Evolutionary conservation across 306 rosid genomes (phyloP).

Genomic region (Oemleria cerasiformis): DNA sequence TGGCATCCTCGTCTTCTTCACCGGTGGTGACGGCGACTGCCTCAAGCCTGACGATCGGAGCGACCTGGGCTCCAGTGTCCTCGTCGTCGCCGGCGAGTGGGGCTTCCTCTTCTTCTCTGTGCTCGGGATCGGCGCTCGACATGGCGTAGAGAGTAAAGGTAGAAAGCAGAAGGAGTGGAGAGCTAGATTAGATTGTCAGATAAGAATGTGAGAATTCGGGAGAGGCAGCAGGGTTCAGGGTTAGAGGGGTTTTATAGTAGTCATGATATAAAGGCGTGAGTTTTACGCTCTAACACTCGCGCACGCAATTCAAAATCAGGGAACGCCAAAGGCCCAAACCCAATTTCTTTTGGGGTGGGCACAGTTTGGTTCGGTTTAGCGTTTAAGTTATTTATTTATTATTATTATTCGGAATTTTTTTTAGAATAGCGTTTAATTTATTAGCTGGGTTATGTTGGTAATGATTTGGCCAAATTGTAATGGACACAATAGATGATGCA

Average conservation of each 20-base stretch:
- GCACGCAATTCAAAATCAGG: neutral
- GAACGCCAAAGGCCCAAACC: neutral
- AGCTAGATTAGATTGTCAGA: neutral
- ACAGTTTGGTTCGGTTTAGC: no score
- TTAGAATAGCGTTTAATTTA: no score
- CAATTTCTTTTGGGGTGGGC: neutral
- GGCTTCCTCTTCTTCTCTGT: conserved; percentile 77
- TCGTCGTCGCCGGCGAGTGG: conserved; percentile 77
- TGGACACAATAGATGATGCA: no score
- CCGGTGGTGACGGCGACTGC: conserved; percentile 75
- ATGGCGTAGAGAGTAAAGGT: conserved; percentile 12
- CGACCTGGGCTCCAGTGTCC: conserved; percentile 95
- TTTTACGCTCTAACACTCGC: neutral
- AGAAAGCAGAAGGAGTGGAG: neutral
- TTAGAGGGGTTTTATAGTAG: conserved; percentile 8
- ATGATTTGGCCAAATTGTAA: no score
- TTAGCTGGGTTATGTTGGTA: no score
- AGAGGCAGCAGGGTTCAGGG: neutral
- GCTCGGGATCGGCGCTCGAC: conserved; percentile 78
- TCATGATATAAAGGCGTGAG: neutral
- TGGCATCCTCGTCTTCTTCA: conserved; percentile 69
- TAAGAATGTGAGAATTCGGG: neutral
- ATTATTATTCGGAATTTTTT: no score
- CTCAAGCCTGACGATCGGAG: conserved; percentile 89
- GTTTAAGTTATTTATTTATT: no score